These are phyloP conservation scores for Ascosphaera apis DNA, from an alignment of 2,329 filamentous ascomycete species.

Conservation along the genomic window DNA sequence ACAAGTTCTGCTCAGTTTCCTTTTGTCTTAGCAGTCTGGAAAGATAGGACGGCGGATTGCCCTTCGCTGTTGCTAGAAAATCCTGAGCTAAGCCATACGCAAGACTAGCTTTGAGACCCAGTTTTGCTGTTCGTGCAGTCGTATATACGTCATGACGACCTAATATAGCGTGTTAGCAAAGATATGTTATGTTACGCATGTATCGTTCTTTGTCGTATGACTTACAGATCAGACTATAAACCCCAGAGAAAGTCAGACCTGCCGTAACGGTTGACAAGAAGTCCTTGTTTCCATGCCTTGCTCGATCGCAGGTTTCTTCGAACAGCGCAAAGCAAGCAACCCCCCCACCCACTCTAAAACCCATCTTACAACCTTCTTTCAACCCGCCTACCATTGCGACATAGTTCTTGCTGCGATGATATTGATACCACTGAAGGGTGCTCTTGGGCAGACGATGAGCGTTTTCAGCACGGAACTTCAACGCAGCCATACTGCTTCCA, in stretches of 20 bases:
- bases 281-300: slow-evolving; percentile 36
- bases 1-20: too few relatives aligned
- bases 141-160: slow-evolving; percentile 60
- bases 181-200: too few relatives aligned
- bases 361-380: slow-evolving; percentile 57
- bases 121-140: slow-evolving; percentile 53
- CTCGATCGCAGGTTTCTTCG: slow-evolving; percentile 66
- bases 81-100: slow-evolving; percentile 68
- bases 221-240: slow-evolving; percentile 71
- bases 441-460: slow-evolving; percentile 74
- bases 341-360: slow-evolving; percentile 45
- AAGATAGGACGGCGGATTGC: slow-evolving; percentile 52
- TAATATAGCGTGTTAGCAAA: slow-evolving; percentile 13
- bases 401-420: slow-evolving; percentile 97
- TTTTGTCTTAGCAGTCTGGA: too few relatives aligned
- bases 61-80: slow-evolving; percentile 41
- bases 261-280: slow-evolving; percentile 62
- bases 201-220: slow-evolving; percentile 5
- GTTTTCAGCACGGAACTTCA: slow-evolving; percentile 86
- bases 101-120: slow-evolving; percentile 57
- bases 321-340: slow-evolving; percentile 54
- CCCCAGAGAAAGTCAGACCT: slow-evolving; percentile 60
- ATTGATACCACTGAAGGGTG: slow-evolving; percentile 85
- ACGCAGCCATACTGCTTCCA: slow-evolving; percentile 48
- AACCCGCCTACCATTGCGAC: slow-evolving; percentile 55